Evolutionary conservation across 1,139 yeast species (phyloP).

Genomic region (Geotrichum carabidarum): DNA sequence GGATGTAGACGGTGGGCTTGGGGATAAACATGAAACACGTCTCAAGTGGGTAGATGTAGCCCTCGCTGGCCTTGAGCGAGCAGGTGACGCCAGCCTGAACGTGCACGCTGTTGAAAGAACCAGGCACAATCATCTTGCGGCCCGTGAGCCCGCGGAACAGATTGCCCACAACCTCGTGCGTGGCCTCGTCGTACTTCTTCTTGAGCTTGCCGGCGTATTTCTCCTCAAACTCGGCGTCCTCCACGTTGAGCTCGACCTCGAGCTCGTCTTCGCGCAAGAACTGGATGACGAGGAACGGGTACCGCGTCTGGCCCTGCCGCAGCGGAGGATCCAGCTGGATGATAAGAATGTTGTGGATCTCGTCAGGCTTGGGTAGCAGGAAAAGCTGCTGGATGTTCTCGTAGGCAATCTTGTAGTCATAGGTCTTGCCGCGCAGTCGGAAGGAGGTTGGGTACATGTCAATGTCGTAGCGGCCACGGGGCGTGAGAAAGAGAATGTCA

Average conservation of each 20-base stretch:
- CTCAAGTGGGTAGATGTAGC: slow-evolving; percentile 84
- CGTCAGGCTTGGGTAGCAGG: slow-evolving; percentile 91
- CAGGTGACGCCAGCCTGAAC: slow-evolving; percentile 80
- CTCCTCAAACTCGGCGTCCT: slow-evolving; percentile 71
- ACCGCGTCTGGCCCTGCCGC: slow-evolving; percentile 92
- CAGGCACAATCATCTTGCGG: slow-evolving; percentile 78
- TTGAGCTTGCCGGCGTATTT: slow-evolving; percentile 73
- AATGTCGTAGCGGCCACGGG: slow-evolving; percentile 93
- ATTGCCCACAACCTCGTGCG: slow-evolving; percentile 83
- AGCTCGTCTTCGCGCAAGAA: slow-evolving; percentile 85
- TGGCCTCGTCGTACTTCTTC: slow-evolving; percentile 71
- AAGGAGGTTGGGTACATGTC: slow-evolving; percentile 87
- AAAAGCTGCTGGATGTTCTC: slow-evolving; percentile 86
- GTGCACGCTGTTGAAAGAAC: slow-evolving; percentile 63
- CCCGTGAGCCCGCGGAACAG: slow-evolving; percentile 88
- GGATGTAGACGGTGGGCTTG: slow-evolving; percentile 89
- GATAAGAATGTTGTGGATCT: slow-evolving; percentile 78
- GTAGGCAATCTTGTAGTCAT: slow-evolving; percentile 92
- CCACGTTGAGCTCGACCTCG: slow-evolving; percentile 81
- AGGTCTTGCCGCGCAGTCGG: slow-evolving; percentile 93
- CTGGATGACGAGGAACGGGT: slow-evolving; percentile 87
- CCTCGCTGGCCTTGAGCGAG: slow-evolving; percentile 92
- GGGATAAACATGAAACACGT: slow-evolving; percentile 87
- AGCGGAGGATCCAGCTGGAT: slow-evolving; percentile 93
- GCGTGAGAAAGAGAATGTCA: slow-evolving; percentile 88